A percentile compares a stretch with the other conserved stretches of the same genome.
phyloP scores from a whole-genome alignment of 108 stramenopile genomes.

The Fragilariopsis cylindrus region DNA sequence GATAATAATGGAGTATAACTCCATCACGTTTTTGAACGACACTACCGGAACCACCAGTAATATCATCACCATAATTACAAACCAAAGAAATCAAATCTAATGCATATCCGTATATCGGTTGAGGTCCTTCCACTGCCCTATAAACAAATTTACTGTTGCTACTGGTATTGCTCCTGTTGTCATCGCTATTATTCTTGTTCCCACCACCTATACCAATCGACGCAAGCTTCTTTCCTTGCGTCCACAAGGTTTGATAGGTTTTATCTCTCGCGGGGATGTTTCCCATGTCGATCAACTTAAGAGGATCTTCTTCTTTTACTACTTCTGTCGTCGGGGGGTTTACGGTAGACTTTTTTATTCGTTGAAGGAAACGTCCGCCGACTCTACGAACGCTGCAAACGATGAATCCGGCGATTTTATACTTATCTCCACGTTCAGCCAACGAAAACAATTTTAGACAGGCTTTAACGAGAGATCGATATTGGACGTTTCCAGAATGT shows the following conservation, averaged over 20 bases:
- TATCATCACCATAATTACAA: background rate
- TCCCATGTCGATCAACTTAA: constrained; percentile 54
- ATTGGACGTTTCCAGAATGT: constrained; percentile 71
- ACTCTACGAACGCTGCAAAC: constrained; percentile 58
- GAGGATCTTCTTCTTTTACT: background rate
- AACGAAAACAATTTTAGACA: constrained; percentile 50
- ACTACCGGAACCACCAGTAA: background rate
- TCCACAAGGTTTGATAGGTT: constrained; percentile 71
- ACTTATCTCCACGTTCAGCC: constrained; percentile 60
- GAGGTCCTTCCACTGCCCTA: background rate
- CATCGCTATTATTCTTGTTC: background rate
- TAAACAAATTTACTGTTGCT: background rate
- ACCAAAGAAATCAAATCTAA: constrained; percentile 6
- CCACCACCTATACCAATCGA: too few relatives aligned
- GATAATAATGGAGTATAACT: background rate
- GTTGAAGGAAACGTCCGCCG: constrained; percentile 77
- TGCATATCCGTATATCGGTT: constrained; percentile 2
- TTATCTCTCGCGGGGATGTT: constrained; percentile 75
- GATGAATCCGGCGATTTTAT: constrained; percentile 70
- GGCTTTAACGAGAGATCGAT: constrained; percentile 62
- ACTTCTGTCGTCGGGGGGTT: too few relatives aligned
- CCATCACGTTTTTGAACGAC: background rate
- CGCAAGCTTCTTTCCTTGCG: too few relatives aligned
- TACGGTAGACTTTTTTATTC: constrained; percentile 31
- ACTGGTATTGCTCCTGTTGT: background rate